These are phyloP conservation scores for Suhomyces maxii DNA, from an alignment of 1,139 yeast genomes.

Conservation along the genomic window DNA sequence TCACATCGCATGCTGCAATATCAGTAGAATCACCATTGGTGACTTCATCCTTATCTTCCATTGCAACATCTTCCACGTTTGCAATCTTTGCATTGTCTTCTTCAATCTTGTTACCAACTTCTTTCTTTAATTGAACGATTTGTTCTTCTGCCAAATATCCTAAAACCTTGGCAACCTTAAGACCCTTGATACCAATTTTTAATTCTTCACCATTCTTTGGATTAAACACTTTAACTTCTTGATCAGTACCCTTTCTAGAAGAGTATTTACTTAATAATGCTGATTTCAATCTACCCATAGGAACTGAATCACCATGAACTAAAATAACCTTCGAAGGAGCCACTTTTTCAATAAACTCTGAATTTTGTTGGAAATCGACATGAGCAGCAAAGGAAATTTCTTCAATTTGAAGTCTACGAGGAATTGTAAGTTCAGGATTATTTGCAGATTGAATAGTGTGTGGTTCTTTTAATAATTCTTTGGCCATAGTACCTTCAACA, in stretches of 20 bases:
- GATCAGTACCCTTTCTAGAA: slow-evolving; percentile 77
- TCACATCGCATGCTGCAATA: no score
- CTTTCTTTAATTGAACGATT: slow-evolving; percentile 32
- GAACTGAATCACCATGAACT: slow-evolving; percentile 98
- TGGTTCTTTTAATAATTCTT: slow-evolving; percentile 83
- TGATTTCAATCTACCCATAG: slow-evolving; percentile 95
- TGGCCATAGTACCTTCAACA: slow-evolving; percentile 98
- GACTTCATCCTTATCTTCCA: slow-evolving; percentile 18
- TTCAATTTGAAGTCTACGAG: slow-evolving; percentile 85
- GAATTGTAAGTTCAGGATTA: slow-evolving; percentile 80
- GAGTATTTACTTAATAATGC: slow-evolving; percentile 88
- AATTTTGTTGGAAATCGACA: slow-evolving; percentile 92
- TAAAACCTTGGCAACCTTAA: slow-evolving; percentile 81
- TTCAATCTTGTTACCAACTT: slow-evolving; percentile 25
- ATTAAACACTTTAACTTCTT: slow-evolving; percentile 88
- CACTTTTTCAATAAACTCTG: slow-evolving; percentile 85
- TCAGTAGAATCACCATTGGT: slow-evolving; percentile 1
- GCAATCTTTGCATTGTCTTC: slow-evolving; percentile 18
- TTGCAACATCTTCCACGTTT: slow-evolving; percentile 17
- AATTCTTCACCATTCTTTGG: slow-evolving; percentile 90
- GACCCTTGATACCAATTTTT: slow-evolving; percentile 74
- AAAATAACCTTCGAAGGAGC: slow-evolving; percentile 81
- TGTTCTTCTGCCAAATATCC: slow-evolving; percentile 70
- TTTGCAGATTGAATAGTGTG: slow-evolving; percentile 76
- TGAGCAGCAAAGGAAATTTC: slow-evolving; percentile 99